Evolutionary conservation across 495 filamentous ascomycete species (phyloP), one percentile per base, ranked within the genome.

Genomic region (Astrocystis sublimbata): DNA sequence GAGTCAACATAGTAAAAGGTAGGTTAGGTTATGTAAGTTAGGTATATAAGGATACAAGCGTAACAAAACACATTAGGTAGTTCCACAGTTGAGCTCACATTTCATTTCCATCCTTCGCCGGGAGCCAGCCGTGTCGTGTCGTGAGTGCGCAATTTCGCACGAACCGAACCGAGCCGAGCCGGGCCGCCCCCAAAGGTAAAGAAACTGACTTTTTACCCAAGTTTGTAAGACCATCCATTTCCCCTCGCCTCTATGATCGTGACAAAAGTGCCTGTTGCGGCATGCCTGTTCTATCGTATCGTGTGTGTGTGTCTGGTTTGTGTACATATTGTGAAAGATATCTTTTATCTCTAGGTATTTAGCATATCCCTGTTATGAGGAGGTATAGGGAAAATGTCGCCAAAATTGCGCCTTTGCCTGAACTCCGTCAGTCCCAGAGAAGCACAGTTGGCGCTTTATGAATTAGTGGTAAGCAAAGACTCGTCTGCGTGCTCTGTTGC

Each of bases 261-360:
- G 17, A 33, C 17, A 52, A 49, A 52, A 49, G 49, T 7, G 30
- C 15, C 36, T 41, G 10, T n/a, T n/a, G n/a, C n/a, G n/a, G n/a
- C n/a, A 45, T 30, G 30, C 41, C 54, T 41, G 15, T 58, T 52
- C 49, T 52, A 52, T 52, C n/a, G 30, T 12, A 52, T 35, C 23
- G 28, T 28, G 28, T 30, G 40, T 58, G 30, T 30, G 46, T 46
- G 35, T 58, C 12, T 58, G n/a, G n/a, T 30, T 2, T 50, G 23
- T 13, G 13, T 13, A 36, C 13, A 13, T 36, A 10, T 31, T 4
- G 12, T 24, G n/a, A n/a, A n/a, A n/a, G n/a, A 40, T 15, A 28
- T 43, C n/a, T 30, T 42, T 42, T 28, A 36, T 28, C 40, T 31
- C 23, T 36, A 6, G 6, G 6, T 35, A 56, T 35, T 19, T 30